Percentiles rank a stretch among this genome's conserved stretches.
Conservation (phyloP, 495 filamentous ascomycete genomes). For the Aspergillus cristatus region DNA sequence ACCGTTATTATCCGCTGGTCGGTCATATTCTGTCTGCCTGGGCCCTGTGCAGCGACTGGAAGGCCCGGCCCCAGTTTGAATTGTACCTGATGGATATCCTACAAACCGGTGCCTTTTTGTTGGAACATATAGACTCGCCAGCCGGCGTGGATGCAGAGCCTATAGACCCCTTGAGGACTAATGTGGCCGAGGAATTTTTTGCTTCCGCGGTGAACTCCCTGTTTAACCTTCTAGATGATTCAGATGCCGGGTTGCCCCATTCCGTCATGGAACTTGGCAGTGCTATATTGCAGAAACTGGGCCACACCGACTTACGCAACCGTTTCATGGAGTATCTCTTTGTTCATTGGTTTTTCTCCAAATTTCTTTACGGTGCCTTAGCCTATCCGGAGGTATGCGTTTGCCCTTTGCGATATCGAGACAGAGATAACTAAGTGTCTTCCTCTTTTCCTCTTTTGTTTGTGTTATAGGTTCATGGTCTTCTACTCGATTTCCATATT, state of each 20-base stretch:
- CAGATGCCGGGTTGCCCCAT: slow-evolving; percentile 73
- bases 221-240: slow-evolving; percentile 74
- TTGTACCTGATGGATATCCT: slow-evolving; percentile 88
- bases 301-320: slow-evolving; percentile 56
- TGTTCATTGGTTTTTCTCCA: slow-evolving; percentile 85
- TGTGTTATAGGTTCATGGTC: slow-evolving; percentile 56
- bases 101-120: slow-evolving; percentile 81
- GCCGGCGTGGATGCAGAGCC: slow-evolving; percentile 34
- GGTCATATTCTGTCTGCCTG: slow-evolving; percentile 63
- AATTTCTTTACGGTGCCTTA: slow-evolving; percentile 74
- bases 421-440: too few relatives aligned
- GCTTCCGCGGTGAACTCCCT: slow-evolving; percentile 68
- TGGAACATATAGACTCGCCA: slow-evolving; percentile 63
- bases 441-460: not conserved
- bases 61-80: slow-evolving; percentile 78
- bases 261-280: slow-evolving; percentile 73
- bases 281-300: slow-evolving; percentile 70
- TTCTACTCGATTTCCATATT: slow-evolving; percentile 86
- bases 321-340: slow-evolving; percentile 71
- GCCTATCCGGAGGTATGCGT: slow-evolving; percentile 75
- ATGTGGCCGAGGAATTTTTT: slow-evolving; percentile 85
- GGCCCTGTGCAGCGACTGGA: slow-evolving; percentile 81
- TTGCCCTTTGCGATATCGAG: too few relatives aligned
- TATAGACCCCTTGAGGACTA: slow-evolving; percentile 60
- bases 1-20: slow-evolving; percentile 31